Conservation (phyloP, 2,329 filamentous ascomycete species). For the Trichoderma hamatum region DNA sequence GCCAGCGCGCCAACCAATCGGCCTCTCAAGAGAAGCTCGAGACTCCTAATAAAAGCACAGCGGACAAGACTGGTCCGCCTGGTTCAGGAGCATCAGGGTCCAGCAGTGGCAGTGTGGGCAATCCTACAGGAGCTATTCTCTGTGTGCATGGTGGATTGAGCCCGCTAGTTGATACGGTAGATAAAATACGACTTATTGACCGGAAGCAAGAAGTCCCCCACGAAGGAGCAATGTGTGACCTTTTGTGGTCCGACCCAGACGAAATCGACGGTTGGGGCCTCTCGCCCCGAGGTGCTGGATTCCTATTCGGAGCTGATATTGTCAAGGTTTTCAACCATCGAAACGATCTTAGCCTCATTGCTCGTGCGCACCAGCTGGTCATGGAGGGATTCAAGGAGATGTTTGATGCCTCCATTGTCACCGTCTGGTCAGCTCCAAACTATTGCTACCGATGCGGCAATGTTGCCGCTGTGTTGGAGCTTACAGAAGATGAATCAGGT, state of each 20-base stretch:
- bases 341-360: conserved; percentile 90
- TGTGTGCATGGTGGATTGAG: conserved; percentile 95
- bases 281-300: conserved; percentile 90
- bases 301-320: conserved; percentile 93
- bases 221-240: conserved; percentile 97
- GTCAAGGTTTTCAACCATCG: conserved; percentile 94
- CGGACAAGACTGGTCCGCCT: conserved; percentile 64
- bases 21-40: conserved; percentile 29
- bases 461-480: conserved; percentile 90
- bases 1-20: conserved; percentile 44
- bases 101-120: conserved; percentile 65
- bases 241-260: conserved; percentile 97
- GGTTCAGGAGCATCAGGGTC: conserved; percentile 78
- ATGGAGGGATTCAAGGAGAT: conserved; percentile 99
- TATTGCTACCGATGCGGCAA: conserved; percentile 97
- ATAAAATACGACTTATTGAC: conserved; percentile 93
- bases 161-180: conserved; percentile 87
- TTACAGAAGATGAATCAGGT: conserved; percentile 84
- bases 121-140: conserved; percentile 79
- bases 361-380: conserved; percentile 92
- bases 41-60: conserved; percentile 33
- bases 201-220: conserved; percentile 98
- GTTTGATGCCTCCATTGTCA: conserved; percentile 95
- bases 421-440: conserved; percentile 97
- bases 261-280: conserved; percentile 97